These are phyloP conservation scores for Podochytrium sp. DNA, from an alignment of 192 early-diverging fungal genomes.

Conservation along the genomic window DNA sequence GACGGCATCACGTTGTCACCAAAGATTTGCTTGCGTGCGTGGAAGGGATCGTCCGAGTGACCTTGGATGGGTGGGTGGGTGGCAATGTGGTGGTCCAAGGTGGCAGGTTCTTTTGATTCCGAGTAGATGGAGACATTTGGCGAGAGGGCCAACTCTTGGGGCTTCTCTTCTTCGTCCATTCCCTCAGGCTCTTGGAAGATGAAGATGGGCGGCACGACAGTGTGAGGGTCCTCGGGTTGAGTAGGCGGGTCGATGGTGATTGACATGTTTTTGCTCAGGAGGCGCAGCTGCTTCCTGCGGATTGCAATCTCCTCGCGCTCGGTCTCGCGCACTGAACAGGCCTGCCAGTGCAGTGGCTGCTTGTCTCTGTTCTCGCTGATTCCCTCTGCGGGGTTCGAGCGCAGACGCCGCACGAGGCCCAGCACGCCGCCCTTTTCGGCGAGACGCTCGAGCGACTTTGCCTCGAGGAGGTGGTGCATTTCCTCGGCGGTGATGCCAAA, in stretches of 20 bases:
- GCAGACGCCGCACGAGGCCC: slow-evolving; percentile 37
- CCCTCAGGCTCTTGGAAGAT: neutral
- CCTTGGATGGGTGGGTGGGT: neutral
- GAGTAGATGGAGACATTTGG: neutral
- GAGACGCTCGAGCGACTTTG: slow-evolving; percentile 41
- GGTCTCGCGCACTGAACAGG: no score
- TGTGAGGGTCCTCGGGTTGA: no score
- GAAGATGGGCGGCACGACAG: neutral
- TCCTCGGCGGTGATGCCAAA: slow-evolving; percentile 39
- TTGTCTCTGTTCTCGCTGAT: slow-evolving; percentile 22
- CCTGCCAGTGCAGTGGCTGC: neutral
- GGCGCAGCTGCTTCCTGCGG: neutral
- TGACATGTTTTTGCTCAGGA: neutral
- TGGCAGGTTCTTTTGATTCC: no score
- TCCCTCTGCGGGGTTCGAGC: slow-evolving; percentile 38
- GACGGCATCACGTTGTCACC: slow-evolving; percentile 51
- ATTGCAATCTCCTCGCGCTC: neutral
- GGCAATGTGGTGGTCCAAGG: neutral
- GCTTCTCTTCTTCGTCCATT: neutral
- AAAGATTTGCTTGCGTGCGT: slow-evolving; percentile 18
- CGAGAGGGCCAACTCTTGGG: neutral
- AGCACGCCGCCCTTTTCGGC: slow-evolving; percentile 38
- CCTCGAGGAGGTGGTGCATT: slow-evolving; percentile 48
- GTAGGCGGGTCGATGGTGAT: neutral
- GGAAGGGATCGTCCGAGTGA: neutral